Base-by-base conservation (phyloP, 345 rosid genomes). In the Aurinia saxatilis region DNA sequence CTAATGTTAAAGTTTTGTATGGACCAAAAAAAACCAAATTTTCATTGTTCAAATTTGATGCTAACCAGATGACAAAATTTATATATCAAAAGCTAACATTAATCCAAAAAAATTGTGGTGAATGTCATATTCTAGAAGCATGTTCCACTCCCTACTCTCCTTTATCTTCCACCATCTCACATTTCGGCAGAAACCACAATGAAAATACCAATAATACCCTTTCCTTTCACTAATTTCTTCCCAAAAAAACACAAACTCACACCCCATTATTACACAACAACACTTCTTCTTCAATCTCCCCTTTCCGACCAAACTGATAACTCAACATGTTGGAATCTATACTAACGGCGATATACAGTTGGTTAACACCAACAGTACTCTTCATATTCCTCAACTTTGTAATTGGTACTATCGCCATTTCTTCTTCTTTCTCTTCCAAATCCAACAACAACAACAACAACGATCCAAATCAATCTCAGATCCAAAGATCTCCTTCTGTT, bases 351-450 rank as follows among this genome's bases (percentile, higher is more conserved):
- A 64, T 87, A 71, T 76, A 71, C 78, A 87, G 92, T 66, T 87
- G 95, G 92, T 81, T 81, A 36, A 86, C 95, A 9, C 91, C 95
- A 0, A 68, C 92, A 23, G 81, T 83, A 10, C 85, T 87, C 34
- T 85, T 90, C 47, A 59, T 85, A 58, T 66, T 90, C 78, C 92
- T 90, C 73, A 84, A 87, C 66, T 44, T 90, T 51, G 69, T 82
- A 80, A 85, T 90, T 36, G 90, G 85, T 62, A 82, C 95, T 68
- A 84, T 90, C 49, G 73, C 63, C 68, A 51, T 87, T n/a, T 75
- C 77, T 55, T 89, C 98, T 1, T 73, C 67, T 50, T 68, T 79
- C n/a, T 76, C 82, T 42, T 72, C 81, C 25, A 67, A 62, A 57
- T 71, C 67, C 5, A 27, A 27, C 31, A 27, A 23, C 27, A 23